Conservation (phyloP, 73 alveolate genomes). For the Paramecium sexaurelia region DNA sequence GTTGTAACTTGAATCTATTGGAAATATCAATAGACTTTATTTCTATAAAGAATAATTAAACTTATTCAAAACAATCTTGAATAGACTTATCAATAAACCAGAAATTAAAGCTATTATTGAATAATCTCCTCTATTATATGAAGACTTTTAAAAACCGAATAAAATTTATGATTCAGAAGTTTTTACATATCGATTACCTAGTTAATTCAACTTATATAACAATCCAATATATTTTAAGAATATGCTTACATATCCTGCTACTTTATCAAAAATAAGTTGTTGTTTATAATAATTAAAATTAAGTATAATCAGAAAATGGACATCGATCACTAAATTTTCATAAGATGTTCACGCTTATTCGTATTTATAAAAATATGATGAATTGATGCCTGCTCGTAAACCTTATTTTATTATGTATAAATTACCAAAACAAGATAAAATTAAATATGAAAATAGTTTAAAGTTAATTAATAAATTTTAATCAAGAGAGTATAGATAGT, state of each 20-base stretch:
- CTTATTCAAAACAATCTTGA: neutral
- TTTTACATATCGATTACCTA: conserved; percentile 24
- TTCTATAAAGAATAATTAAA: neutral
- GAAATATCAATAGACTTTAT: neutral
- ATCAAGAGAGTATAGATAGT: neutral
- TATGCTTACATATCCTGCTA: neutral
- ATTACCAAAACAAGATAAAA: neutral
- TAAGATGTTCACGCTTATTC: neutral
- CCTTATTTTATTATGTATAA: neutral
- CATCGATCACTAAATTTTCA: neutral
- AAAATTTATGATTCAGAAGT: conserved; percentile 18
- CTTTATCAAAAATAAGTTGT: neutral
- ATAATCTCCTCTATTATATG: neutral
- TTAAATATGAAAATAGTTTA: neutral
- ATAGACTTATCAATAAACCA: neutral
- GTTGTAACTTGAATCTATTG: neutral
- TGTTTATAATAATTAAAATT: neutral
- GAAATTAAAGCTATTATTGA: neutral
- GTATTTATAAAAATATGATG: neutral
- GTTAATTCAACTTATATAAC: neutral
- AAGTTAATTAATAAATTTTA: neutral
- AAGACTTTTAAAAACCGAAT: neutral
- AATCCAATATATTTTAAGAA: neutral
- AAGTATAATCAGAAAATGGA: neutral
- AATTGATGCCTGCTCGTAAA: conserved; percentile 39